phyloP scores from a whole-genome alignment of 164 flowering plant species.

The Vitis cinerea region DNA sequence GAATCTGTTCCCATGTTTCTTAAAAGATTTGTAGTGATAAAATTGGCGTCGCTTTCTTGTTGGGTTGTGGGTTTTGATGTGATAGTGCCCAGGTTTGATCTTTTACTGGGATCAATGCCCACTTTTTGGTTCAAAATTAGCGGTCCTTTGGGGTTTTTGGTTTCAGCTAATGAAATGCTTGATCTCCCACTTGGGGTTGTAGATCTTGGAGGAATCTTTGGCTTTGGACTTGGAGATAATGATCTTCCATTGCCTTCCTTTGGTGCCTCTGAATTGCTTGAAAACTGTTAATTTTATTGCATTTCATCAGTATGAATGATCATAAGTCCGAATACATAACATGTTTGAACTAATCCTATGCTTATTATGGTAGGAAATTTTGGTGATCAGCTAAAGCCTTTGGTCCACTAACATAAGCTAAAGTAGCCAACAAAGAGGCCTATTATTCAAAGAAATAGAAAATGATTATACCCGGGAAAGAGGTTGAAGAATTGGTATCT shows the following conservation, averaged over 20 bases:
- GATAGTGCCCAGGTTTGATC: not conserved
- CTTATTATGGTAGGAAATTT: too few species aligned
- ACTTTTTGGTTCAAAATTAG: slow-evolving; percentile 8
- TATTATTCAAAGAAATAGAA: not conserved
- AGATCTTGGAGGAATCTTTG: slow-evolving; percentile 27
- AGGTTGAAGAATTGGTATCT: slow-evolving; percentile 48
- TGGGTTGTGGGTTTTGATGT: slow-evolving; percentile 2
- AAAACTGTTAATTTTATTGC: slow-evolving; percentile 21
- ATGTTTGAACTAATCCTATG: too few species aligned
- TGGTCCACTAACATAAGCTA: too few species aligned
- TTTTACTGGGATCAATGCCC: not conserved
- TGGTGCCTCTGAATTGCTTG: slow-evolving; percentile 25
- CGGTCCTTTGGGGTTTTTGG: slow-evolving; percentile 17
- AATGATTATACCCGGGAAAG: slow-evolving; percentile 37
- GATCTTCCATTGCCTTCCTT: slow-evolving; percentile 14
- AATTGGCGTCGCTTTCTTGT: slow-evolving; percentile 16
- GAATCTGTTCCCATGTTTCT: slow-evolving; percentile 7
- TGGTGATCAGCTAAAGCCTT: too few species aligned
- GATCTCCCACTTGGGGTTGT: slow-evolving; percentile 30
- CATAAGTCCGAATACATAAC: too few species aligned
- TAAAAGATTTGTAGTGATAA: slow-evolving; percentile 15
- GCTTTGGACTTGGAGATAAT: slow-evolving; percentile 23
- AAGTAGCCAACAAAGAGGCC: too few species aligned
- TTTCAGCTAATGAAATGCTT: slow-evolving; percentile 9
- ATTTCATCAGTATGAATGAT: too few species aligned